Evolutionary conservation across 345 rosid species (phyloP).

Genomic region (Linum tenue): DNA sequence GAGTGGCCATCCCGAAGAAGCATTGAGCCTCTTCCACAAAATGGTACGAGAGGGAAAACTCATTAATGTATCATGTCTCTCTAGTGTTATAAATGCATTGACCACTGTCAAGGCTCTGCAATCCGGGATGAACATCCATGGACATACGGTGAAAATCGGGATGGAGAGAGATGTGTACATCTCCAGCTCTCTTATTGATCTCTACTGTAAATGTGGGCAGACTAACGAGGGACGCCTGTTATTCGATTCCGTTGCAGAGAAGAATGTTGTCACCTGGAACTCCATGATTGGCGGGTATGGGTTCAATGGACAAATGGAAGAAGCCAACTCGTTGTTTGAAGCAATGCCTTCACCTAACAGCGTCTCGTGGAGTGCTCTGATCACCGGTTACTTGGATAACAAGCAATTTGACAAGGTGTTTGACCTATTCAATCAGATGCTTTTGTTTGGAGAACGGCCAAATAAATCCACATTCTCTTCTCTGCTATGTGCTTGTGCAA

Average conservation of each 20-base stretch:
- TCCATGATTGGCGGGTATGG: slow-evolving; percentile 47
- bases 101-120: slow-evolving; percentile 28
- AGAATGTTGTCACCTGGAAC: slow-evolving; percentile 43
- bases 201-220: slow-evolving; percentile 44
- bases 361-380: slow-evolving; percentile 40
- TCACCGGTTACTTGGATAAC: slow-evolving; percentile 39
- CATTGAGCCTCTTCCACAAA: slow-evolving; percentile 30
- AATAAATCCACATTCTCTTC: slow-evolving; percentile 40
- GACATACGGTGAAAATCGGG: slow-evolving; percentile 31
- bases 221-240: slow-evolving; percentile 29
- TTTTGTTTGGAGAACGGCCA: slow-evolving; percentile 33
- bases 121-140: slow-evolving; percentile 41
- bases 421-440: slow-evolving; percentile 37
- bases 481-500: slow-evolving; percentile 39
- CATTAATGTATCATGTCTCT: slow-evolving; percentile 35
- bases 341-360: slow-evolving; percentile 28
- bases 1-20: slow-evolving; percentile 37
- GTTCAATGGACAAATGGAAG: slow-evolving; percentile 36
- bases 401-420: slow-evolving; percentile 32
- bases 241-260: slow-evolving; percentile 27
- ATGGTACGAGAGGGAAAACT: slow-evolving; percentile 32
- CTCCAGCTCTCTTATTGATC: slow-evolving; percentile 36
- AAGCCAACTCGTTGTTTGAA: slow-evolving; percentile 37
- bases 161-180: slow-evolving; percentile 27
- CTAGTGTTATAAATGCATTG: slow-evolving; percentile 35